phyloP scores from a whole-genome alignment of 176 grass and related monocot species.

The Aegilops bicornis region DNA sequence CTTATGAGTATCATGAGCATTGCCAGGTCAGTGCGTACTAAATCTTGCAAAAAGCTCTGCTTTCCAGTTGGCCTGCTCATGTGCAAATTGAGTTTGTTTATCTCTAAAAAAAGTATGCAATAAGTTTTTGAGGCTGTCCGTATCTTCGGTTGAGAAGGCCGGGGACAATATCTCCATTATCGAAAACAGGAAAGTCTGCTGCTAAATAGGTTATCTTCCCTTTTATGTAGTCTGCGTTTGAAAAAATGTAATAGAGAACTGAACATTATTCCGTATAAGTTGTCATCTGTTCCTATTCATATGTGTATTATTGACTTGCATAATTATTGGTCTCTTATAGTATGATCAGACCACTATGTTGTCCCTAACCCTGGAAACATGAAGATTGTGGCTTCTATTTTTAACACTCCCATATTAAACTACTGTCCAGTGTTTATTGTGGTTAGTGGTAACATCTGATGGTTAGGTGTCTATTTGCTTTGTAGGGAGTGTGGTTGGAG shows the following conservation, averaged over 20 bases:
- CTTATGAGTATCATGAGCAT: slow-evolving; percentile 94
- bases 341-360: slow-evolving; percentile 2
- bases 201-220: neutral
- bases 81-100: neutral
- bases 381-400: neutral
- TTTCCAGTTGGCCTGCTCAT: neutral
- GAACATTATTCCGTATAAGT: neutral
- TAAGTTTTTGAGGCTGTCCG: neutral
- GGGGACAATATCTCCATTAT: neutral
- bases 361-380: neutral
- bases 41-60: neutral
- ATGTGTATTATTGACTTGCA: neutral
- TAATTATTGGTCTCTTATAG: slow-evolving; percentile 19
- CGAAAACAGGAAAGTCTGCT: neutral
- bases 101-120: neutral
- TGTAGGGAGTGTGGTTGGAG: slow-evolving; percentile 90
- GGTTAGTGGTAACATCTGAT: neutral
- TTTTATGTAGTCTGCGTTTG: neutral
- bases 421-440: neutral
- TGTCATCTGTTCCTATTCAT: neutral
- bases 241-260: neutral
- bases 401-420: neutral
- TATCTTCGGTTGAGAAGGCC: neutral
- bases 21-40: slow-evolving; percentile 59
- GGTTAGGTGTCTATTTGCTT: neutral